phyloP scores from a whole-genome alignment of 1,284 basidiomycete species.

The Pseudozyma flocculosa region DNA sequence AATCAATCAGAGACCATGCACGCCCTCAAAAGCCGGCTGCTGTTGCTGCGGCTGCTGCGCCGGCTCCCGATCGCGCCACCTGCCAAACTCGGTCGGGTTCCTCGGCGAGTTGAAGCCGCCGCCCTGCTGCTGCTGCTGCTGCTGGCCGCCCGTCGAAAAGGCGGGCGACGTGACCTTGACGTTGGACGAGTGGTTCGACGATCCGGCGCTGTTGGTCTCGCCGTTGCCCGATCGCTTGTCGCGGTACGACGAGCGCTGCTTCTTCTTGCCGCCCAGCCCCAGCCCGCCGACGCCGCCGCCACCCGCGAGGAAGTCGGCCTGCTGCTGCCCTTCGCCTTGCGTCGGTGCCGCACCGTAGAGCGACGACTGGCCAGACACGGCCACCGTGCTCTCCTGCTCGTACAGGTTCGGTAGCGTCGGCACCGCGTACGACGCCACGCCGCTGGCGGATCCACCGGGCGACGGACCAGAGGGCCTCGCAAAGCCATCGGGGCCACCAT shows the following conservation, averaged over 20 bases:
- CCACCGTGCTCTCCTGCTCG: conserved; percentile 6
- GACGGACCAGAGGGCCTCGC: conserved; percentile 10
- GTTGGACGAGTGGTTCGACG: neutral
- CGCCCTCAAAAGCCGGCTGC: neutral
- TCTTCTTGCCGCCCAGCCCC: conserved; percentile 9
- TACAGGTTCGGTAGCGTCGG: conserved; percentile 19
- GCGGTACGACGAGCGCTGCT: conserved; percentile 22
- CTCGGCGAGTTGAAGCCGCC: neutral
- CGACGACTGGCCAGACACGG: neutral
- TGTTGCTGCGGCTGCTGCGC: no score
- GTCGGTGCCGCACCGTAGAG: conserved; percentile 6
- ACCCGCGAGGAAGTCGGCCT: no score
- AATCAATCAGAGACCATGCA: neutral
- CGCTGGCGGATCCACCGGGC: conserved; percentile 3
- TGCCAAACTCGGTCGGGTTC: neutral
- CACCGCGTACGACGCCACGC: neutral
- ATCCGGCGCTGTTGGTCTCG: neutral
- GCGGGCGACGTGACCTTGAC: neutral
- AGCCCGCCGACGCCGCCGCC: conserved; percentile 10
- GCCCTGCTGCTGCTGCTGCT: neutral
- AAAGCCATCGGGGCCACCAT: no score
- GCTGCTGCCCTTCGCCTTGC: no score
- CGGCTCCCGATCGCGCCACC: neutral
- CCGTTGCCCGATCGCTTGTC: conserved; percentile 10
- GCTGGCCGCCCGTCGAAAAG: neutral